Evolutionary conservation across 352 stramenopile genomes (phyloP), one percentile per base, ranked within the genome.

Genomic region (Albugo candida): DNA sequence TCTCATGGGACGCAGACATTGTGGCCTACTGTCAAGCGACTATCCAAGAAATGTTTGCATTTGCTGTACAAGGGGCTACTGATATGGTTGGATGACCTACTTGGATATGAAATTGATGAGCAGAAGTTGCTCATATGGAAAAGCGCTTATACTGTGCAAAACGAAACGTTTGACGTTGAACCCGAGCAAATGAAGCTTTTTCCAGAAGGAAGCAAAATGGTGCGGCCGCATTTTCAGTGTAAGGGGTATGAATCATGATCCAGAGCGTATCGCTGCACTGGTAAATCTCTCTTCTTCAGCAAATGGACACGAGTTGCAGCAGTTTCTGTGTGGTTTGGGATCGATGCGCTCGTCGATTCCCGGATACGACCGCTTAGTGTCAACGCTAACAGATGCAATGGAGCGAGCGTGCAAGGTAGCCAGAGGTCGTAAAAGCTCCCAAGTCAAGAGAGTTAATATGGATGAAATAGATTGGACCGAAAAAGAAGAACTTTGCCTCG

Each of bases 261-360:
- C 42, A 13, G 31, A 52, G 18, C n/a, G 39, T 17, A 42, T 52
- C 4, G n/a, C 17, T 18, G 41, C 34, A 24, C 8, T 55, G 10
- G 17, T 35, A n/a, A 19, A 53, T 5, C 24, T 52, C n/a, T n/a
- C 19, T 5, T 17, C 43, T n/a, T 41, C 39, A 12, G 11, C 14
- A 16, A 46, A 20, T 34, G 1, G 11, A 16, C 57, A 41, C 0
- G 60, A 67, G 0, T 36, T 68, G 2, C 58, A 61, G 13, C 51
- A 64, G 40, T 65, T 60, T 12, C 11, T 69, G 0, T 65, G 54
- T 42, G 58, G 54, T 0, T 21, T 40, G 0, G 63, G 63, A 13
- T 65, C 53, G 63, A 66, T 68, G 56, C 53, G 54, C 1, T 17
- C 37, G n/a, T 62, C 45, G 13, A 66, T 71, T 14, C 48, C 63